Percentiles rank a stretch among this genome's conserved stretches.
Evolutionary conservation across 305 asterid genomes (phyloP).

Genomic region (Withania somnifera): DNA sequence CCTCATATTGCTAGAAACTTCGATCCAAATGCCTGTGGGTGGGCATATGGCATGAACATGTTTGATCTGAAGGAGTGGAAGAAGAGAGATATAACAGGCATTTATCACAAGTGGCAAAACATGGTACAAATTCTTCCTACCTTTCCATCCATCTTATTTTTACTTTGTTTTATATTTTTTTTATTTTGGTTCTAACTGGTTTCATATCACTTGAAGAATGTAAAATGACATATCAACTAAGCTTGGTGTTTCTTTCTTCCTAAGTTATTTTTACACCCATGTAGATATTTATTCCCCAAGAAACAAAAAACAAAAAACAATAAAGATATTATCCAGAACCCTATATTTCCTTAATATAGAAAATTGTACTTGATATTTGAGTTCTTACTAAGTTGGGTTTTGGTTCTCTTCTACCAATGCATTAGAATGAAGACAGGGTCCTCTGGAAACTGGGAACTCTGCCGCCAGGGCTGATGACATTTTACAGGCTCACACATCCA

Average conservation of each 20-base stretch:
- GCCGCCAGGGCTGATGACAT: constrained; percentile 94
- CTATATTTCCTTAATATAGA: neutral
- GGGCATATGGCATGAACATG: constrained; percentile 99
- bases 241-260: neutral
- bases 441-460: constrained; percentile 98
- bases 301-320: no score
- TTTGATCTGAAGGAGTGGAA: constrained; percentile 93
- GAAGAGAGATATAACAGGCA: constrained; percentile 91
- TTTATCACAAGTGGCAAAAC: constrained; percentile 96
- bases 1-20: constrained; percentile 83
- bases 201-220: neutral
- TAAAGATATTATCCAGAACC: neutral
- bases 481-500: constrained; percentile 90
- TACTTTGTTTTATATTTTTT: neutral
- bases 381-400: neutral
- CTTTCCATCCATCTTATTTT: neutral
- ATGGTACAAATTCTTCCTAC: constrained; percentile 39
- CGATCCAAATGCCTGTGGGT: constrained; percentile 94
- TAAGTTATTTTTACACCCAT: neutral
- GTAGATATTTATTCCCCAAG: neutral
- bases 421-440: constrained; percentile 85
- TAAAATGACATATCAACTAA: neutral
- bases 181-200: neutral
- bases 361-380: neutral
- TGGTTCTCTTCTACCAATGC: constrained; percentile 11